Evolutionary conservation across 2,329 filamentous ascomycete species (phyloP).

Genomic region (Penicillium glabrum): DNA sequence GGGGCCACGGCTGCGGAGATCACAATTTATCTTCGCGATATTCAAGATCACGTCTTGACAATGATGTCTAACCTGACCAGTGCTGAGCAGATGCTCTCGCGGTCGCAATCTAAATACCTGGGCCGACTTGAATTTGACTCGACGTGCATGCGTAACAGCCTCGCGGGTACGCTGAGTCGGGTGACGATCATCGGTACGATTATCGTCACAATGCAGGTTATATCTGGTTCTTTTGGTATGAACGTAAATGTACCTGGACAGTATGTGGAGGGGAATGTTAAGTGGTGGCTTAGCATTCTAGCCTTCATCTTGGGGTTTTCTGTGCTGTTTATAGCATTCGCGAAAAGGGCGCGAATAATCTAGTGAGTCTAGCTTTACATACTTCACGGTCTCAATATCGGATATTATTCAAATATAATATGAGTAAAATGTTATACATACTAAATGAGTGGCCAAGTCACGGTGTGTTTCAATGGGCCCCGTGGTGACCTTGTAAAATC

Average conservation of each 20-base stretch:
- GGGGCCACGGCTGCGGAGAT: constrained; percentile 91
- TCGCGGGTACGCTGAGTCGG: constrained; percentile 83
- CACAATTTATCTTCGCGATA: constrained; percentile 88
- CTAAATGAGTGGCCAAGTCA: too few relatives aligned
- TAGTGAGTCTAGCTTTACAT: neutral
- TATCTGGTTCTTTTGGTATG: constrained; percentile 59
- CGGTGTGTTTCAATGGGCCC: too few relatives aligned
- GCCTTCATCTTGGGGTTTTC: neutral
- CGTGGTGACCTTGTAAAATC: too few relatives aligned
- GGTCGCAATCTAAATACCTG: constrained; percentile 89
- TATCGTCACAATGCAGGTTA: constrained; percentile 84
- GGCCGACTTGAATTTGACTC: constrained; percentile 88
- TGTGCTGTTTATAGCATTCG: neutral
- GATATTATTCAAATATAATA: neutral
- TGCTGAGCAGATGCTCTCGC: constrained; percentile 92
- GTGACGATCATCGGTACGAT: constrained; percentile 89
- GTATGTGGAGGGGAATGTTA: neutral
- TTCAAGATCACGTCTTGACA: constrained; percentile 95
- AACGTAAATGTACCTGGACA: constrained; percentile 43
- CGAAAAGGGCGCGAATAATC: neutral
- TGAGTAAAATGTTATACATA: neutral
- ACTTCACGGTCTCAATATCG: neutral
- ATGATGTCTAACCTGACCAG: constrained; percentile 94
- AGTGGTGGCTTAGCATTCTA: neutral
- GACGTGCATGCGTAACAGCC: constrained; percentile 78